These are phyloP conservation scores for Metschnikowia reukaufii DNA, from an alignment of 805 yeast species.

Conservation along the genomic window DNA sequence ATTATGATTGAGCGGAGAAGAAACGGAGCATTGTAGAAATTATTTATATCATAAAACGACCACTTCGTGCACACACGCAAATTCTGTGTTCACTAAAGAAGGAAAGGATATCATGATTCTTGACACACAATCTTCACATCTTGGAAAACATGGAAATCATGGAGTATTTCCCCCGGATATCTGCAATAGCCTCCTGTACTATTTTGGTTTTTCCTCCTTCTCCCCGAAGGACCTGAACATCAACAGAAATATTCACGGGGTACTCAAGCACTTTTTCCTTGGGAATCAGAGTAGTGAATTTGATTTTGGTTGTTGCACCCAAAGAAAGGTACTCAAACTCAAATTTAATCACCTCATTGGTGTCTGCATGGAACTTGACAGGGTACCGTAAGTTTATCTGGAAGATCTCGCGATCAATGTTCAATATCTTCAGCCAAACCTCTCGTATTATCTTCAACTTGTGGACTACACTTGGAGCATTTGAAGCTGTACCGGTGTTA, in stretches of 20 bases:
- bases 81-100: too few species aligned
- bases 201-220: not conserved
- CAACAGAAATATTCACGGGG: constrained; percentile 6
- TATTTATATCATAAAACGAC: too few species aligned
- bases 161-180: not conserved
- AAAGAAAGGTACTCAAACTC: constrained; percentile 10
- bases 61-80: too few species aligned
- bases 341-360: constrained; percentile 4
- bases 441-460: constrained; percentile 8
- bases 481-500: not conserved
- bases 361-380: constrained; percentile 11
- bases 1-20: too few species aligned
- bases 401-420: constrained; percentile 32
- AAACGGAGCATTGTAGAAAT: too few species aligned
- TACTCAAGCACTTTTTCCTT: constrained; percentile 4
- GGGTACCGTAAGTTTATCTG: constrained; percentile 32
- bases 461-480: constrained; percentile 12
- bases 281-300: constrained; percentile 8
- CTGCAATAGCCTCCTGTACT: not conserved
- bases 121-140: not conserved
- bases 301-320: constrained; percentile 8
- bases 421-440: constrained; percentile 16
- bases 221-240: constrained; percentile 7
- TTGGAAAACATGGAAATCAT: constrained; percentile 1
- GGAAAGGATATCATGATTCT: too few species aligned